phyloP scores from a whole-genome alignment of 257 asterid genomes.

The Euphrasia confusa region DNA sequence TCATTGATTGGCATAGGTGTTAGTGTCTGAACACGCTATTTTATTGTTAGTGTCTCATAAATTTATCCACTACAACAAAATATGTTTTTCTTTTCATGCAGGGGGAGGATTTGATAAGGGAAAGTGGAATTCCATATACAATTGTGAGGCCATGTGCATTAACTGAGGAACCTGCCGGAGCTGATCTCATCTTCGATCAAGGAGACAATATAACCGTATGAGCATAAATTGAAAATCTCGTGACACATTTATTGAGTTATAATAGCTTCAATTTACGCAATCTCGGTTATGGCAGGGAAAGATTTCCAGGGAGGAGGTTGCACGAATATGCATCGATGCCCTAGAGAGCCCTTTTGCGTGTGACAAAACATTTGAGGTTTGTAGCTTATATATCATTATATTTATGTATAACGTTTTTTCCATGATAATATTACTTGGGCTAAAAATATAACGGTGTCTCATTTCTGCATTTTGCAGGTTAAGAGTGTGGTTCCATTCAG shows the following conservation, averaged over 20 bases:
- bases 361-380: conserved; percentile 91
- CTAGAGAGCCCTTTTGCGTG: conserved; percentile 80
- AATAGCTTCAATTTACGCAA: conserved; percentile 11
- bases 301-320: conserved; percentile 89
- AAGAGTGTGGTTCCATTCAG: conserved; percentile 90
- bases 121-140: conserved; percentile 84
- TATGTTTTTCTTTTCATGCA: conserved; percentile 18
- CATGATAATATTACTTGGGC: background rate
- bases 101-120: conserved; percentile 93
- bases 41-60: background rate
- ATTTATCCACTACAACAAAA: conserved; percentile 4
- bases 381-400: background rate
- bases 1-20: background rate
- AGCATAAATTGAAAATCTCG: background rate
- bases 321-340: conserved; percentile 84
- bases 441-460: background rate
- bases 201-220: conserved; percentile 93
- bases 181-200: conserved; percentile 90
- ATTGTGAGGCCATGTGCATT: conserved; percentile 94
- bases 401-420: no score
- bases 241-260: background rate
- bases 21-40: background rate
- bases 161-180: conserved; percentile 99
- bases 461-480: conserved; percentile 44
- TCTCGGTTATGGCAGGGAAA: conserved; percentile 52